Conservation (phyloP, 495 filamentous ascomycete species). For the Neurospora pannonica region DNA sequence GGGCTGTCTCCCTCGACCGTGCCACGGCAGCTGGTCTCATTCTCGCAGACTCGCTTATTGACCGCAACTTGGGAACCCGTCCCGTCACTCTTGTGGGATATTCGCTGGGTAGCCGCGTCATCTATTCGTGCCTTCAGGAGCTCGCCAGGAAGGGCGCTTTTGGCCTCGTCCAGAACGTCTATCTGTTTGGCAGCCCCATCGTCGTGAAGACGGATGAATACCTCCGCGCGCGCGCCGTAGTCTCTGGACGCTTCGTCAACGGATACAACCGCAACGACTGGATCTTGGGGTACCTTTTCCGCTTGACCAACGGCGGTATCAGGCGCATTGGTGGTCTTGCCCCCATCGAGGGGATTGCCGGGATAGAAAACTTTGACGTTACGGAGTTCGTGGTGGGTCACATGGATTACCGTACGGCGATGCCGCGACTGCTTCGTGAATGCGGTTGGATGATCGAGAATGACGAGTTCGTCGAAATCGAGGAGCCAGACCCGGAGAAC, state of each 20-base stretch:
- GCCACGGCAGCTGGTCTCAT: slow-evolving; percentile 86
- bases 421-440: slow-evolving; percentile 76
- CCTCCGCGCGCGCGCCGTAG: slow-evolving; percentile 64
- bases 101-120: slow-evolving; percentile 84
- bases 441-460: slow-evolving; percentile 79
- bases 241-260: slow-evolving; percentile 87
- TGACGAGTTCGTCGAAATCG: slow-evolving; percentile 94
- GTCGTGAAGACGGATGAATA: slow-evolving; percentile 93
- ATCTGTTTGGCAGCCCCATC: slow-evolving; percentile 84
- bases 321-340: slow-evolving; percentile 85
- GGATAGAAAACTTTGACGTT: slow-evolving; percentile 83
- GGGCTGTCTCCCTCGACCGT: slow-evolving; percentile 87
- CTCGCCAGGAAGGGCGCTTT: slow-evolving; percentile 79
- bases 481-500: slow-evolving; percentile 93
- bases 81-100: slow-evolving; percentile 96
- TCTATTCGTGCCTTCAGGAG: slow-evolving; percentile 85
- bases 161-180: slow-evolving; percentile 90
- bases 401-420: slow-evolving; percentile 90
- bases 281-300: slow-evolving; percentile 97
- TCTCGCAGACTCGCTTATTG: slow-evolving; percentile 86
- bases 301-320: slow-evolving; percentile 86
- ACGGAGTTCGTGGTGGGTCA: slow-evolving; percentile 83
- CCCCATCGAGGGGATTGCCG: slow-evolving; percentile 63
- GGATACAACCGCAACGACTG: slow-evolving; percentile 93
- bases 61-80: slow-evolving; percentile 81